A percentile compares a stretch with the other conserved stretches of the same genome.
These are phyloP conservation scores for Strobilomyces confusus DNA, from an alignment of 768 basidiomycete genomes.

Conservation along the genomic window DNA sequence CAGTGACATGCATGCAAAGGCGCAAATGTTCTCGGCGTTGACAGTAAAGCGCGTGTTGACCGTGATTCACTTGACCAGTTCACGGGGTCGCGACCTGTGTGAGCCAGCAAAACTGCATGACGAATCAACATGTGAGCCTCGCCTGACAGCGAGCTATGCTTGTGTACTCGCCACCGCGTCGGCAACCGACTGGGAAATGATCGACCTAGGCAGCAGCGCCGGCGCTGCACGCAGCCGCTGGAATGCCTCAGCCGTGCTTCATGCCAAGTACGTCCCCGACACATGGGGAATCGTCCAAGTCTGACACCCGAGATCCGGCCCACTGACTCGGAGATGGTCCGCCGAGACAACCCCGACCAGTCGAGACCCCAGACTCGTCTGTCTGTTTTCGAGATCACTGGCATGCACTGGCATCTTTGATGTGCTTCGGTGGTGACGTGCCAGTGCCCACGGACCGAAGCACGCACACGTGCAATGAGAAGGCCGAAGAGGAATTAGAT, in stretches of 20 bases:
- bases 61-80: not conserved
- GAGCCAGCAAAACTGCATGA: not conserved
- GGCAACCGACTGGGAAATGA: not conserved
- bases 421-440: not conserved
- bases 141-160: not conserved
- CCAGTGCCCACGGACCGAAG: not conserved
- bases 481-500: not conserved
- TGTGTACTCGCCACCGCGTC: not conserved
- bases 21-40: not conserved
- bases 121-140: no score
- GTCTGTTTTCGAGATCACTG: not conserved
- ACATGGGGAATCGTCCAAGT: not conserved
- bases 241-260: not conserved
- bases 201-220: not conserved
- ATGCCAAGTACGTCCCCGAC: not conserved
- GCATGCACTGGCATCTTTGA: not conserved
- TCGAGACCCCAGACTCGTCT: not conserved
- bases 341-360: not conserved
- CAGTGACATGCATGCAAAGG: not conserved
- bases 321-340: not conserved
- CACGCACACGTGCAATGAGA: not conserved
- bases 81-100: not conserved
- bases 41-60: constrained; percentile 1
- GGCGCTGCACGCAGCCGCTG: not conserved
- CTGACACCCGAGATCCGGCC: not conserved